Conservation (phyloP, 352 stramenopile genomes). For the Pythium guiyangense region DNA sequence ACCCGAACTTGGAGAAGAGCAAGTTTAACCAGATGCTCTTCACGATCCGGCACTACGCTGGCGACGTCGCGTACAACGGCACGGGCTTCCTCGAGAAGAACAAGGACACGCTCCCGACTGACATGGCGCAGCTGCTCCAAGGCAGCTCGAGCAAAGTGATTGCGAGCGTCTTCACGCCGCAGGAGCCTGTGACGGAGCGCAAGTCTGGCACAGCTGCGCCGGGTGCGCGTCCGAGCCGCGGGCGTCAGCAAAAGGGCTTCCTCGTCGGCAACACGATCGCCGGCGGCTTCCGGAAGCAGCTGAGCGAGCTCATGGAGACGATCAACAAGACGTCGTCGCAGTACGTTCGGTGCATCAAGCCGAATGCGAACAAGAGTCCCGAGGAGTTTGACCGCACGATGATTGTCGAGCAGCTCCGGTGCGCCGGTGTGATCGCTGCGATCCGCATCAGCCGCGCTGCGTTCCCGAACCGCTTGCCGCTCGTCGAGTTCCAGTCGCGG, state of each 20-base stretch:
- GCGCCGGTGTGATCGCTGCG: slow-evolving; percentile 86
- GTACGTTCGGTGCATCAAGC: slow-evolving; percentile 91
- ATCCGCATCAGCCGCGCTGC: slow-evolving; percentile 86
- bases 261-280: slow-evolving; percentile 80
- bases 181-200: slow-evolving; percentile 17
- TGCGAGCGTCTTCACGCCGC: slow-evolving; percentile 56
- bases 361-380: slow-evolving; percentile 85
- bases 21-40: slow-evolving; percentile 82
- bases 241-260: slow-evolving; percentile 63
- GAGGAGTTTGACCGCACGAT: slow-evolving; percentile 80
- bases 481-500: slow-evolving; percentile 77
- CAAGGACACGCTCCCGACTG: slow-evolving; percentile 78
- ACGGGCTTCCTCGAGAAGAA: slow-evolving; percentile 81
- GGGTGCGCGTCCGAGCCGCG: slow-evolving; percentile 27
- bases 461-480: slow-evolving; percentile 90
- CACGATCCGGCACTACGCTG: slow-evolving; percentile 78
- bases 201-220: slow-evolving; percentile 12
- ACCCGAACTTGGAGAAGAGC: slow-evolving; percentile 84
- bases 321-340: slow-evolving; percentile 86
- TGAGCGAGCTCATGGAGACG: slow-evolving; percentile 82
- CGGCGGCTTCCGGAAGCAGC: slow-evolving; percentile 82
- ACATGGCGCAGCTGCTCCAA: slow-evolving; percentile 74
- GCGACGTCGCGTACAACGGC: slow-evolving; percentile 79
- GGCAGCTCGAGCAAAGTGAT: slow-evolving; percentile 59
- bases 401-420: slow-evolving; percentile 88